Conservation (phyloP, 2,329 filamentous ascomycete genomes). For the Colletotrichum chlorophyti region DNA sequence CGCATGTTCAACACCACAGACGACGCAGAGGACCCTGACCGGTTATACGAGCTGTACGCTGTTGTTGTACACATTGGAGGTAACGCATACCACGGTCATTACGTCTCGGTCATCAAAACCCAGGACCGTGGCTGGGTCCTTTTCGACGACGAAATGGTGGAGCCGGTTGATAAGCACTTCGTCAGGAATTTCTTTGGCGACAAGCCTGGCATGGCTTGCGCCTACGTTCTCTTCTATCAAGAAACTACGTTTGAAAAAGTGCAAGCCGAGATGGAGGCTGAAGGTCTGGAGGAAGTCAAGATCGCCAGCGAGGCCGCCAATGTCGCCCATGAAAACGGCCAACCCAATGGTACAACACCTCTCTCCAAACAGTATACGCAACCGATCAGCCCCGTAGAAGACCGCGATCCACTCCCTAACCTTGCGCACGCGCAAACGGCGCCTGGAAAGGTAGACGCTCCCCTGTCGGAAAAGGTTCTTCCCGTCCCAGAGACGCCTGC, state of each 20-base stretch:
- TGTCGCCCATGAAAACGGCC: slow-evolving; percentile 55
- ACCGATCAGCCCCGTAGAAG: slow-evolving; percentile 51
- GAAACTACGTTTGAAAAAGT: slow-evolving; percentile 78
- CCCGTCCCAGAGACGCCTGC: slow-evolving; percentile 41
- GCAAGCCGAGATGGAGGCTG: slow-evolving; percentile 81
- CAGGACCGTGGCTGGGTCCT: slow-evolving; percentile 94
- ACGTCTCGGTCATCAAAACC: slow-evolving; percentile 97
- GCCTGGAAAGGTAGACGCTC: slow-evolving; percentile 46
- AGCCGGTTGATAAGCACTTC: slow-evolving; percentile 95
- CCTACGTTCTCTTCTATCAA: slow-evolving; percentile 97
- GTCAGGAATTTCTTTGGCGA: slow-evolving; percentile 98
- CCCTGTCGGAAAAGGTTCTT: slow-evolving; percentile 32
- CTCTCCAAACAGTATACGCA: slow-evolving; percentile 59
- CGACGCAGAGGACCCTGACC: slow-evolving; percentile 90
- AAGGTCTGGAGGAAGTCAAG: slow-evolving; percentile 70
- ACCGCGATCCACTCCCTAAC: slow-evolving; percentile 60
- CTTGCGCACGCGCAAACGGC: slow-evolving; percentile 74
- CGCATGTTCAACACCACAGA: slow-evolving; percentile 98
- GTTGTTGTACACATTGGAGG: slow-evolving; percentile 97
- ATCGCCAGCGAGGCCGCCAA: slow-evolving; percentile 64
- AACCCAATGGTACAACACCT: slow-evolving; percentile 50
- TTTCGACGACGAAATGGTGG: slow-evolving; percentile 98
- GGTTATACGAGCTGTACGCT: slow-evolving; percentile 94
- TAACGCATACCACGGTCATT: slow-evolving; percentile 96
- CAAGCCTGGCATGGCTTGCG: slow-evolving; percentile 87